Conservation (phyloP, 345 rosid genomes). For the Gossypium arboreum region DNA sequence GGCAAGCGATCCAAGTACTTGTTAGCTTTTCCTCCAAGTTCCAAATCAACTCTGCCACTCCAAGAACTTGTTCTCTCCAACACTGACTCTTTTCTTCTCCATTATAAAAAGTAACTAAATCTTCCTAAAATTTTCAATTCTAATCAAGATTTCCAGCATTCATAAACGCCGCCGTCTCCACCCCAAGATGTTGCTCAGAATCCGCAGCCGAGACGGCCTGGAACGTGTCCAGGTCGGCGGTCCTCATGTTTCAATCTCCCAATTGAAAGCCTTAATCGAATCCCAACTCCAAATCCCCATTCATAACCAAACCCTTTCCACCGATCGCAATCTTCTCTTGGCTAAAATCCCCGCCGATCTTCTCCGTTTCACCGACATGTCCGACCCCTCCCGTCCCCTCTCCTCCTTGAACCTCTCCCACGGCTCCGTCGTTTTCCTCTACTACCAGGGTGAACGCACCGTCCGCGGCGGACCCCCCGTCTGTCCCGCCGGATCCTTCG, state of each 20-base stretch:
- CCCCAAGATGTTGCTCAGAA: slow-evolving; percentile 64
- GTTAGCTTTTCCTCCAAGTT: neutral
- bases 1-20: neutral
- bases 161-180: neutral
- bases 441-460: neutral
- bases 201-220: slow-evolving; percentile 91
- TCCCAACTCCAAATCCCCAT: slow-evolving; percentile 74
- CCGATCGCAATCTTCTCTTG: slow-evolving; percentile 62
- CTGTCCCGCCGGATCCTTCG: neutral
- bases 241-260: slow-evolving; percentile 48
- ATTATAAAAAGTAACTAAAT: neutral
- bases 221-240: slow-evolving; percentile 66
- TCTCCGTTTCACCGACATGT: slow-evolving; percentile 58
- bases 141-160: neutral
- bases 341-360: slow-evolving; percentile 55
- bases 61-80: slow-evolving; percentile 3
- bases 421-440: neutral
- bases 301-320: slow-evolving; percentile 71
- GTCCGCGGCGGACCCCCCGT: neutral
- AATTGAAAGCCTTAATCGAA: slow-evolving; percentile 70
- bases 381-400: slow-evolving; percentile 46
- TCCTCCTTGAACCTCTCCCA: slow-evolving; percentile 28
- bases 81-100: neutral
- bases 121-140: no score
- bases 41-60: neutral